Evolutionary conservation across 805 yeast genomes (phyloP), one percentile per base, ranked within the genome.

Genomic region (Debaryomyces tyrocola): DNA sequence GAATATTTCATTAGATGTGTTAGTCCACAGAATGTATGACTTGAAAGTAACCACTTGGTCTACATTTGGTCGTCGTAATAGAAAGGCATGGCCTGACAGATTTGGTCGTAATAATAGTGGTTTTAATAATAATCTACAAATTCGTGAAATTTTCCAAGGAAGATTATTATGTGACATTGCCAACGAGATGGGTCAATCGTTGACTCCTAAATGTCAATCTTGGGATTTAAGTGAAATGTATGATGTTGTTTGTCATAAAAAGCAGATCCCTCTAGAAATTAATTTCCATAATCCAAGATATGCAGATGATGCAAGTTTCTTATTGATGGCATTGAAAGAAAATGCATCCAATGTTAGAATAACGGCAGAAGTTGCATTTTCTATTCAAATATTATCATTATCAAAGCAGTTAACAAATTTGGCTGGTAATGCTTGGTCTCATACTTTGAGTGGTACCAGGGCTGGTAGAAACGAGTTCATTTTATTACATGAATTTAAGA

Each of bases 381-480:
- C 85, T 51, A 81, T 84, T 45, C 98, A 94, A 66, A 84, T 94
- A 48, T 69, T 94, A 44, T 89, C 97, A 1, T 74, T 94, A 44
- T 87, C 98, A 0, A 89, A 89, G 56, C 96, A 91, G 60, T 74
- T 94, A 58, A 94, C 99, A 1, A 87, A 85, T 54, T 74, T 94
- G 50, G 97, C 98, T 1, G 99, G 99, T 57, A 94, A 94, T 64
- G 92, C 97, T 0, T 94, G 99, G 99, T 80, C 95, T 1, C 90
- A 89, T 52, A 94, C 99, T 0, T 74, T 94, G 42, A 84, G 90
- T 43, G 99, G 99, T 67, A 90, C 97, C 0, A 79, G 99, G 58
- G 95, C 96, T 8, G 97, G 96, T 57, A 80, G 99, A 70, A 92
- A 92, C 67, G 98, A 94, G 65, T 94, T 73, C 62, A 88, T 94